phyloP scores from a whole-genome alignment of 2,329 filamentous ascomycete genomes.

The Mycosphaerella sp. region DNA sequence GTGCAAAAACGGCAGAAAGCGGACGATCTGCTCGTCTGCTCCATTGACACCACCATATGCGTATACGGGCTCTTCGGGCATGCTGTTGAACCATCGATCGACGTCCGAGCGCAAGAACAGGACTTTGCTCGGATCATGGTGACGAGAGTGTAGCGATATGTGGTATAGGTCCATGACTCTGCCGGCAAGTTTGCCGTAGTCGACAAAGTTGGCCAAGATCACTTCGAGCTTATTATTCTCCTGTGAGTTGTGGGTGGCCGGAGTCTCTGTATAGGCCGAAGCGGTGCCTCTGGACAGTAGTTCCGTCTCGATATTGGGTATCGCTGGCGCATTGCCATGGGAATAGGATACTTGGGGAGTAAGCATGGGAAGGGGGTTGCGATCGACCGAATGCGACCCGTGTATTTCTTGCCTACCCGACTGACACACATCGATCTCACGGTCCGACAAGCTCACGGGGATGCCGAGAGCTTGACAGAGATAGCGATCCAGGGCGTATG shows the following conservation, averaged over 20 bases:
- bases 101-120: conserved; percentile 23
- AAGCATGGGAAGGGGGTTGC: conserved; percentile 2
- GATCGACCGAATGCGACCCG: conserved; percentile 16
- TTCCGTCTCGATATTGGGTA: neutral
- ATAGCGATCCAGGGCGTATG: conserved; percentile 37
- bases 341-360: neutral
- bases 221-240: conserved; percentile 14
- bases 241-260: neutral
- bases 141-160: conserved; percentile 19
- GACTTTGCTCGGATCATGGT: conserved; percentile 17
- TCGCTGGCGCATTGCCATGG: neutral
- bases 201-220: conserved; percentile 23
- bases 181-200: conserved; percentile 22
- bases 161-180: conserved; percentile 24
- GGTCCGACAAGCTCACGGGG: conserved; percentile 34
- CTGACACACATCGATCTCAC: conserved; percentile 37
- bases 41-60: conserved; percentile 12
- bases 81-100: conserved; percentile 24
- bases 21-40: conserved; percentile 18
- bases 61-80: conserved; percentile 20
- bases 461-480: conserved; percentile 36
- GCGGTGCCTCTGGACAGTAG: neutral
- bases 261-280: neutral
- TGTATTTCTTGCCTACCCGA: conserved; percentile 30
- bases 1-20: conserved; percentile 28